phyloP scores from a whole-genome alignment of 1,139 yeast species.

The Hemisphaericaspora xylanilytica region DNA sequence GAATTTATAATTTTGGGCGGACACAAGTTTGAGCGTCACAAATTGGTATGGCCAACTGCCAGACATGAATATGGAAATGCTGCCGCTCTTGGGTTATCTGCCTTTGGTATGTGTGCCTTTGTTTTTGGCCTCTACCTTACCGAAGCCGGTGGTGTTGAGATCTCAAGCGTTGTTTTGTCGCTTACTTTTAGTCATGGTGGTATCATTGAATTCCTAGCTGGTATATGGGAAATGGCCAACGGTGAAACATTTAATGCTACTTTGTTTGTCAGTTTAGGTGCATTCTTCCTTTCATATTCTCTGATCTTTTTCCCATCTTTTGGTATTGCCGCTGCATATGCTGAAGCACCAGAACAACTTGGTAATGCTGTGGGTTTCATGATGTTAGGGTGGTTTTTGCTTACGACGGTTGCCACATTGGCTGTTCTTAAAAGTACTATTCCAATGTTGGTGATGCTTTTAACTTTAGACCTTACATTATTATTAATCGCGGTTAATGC shows the following conservation, averaged over 20 bases:
- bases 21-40: conserved; percentile 30
- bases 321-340: conserved; percentile 30
- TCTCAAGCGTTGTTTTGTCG: conserved; percentile 47
- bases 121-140: conserved; percentile 46
- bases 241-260: conserved; percentile 40
- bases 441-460: conserved; percentile 44
- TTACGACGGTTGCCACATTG: conserved; percentile 31
- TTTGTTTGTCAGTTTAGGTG: conserved; percentile 34
- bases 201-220: conserved; percentile 36
- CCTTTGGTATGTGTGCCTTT: conserved; percentile 41
- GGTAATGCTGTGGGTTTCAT: conserved; percentile 33
- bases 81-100: conserved; percentile 59
- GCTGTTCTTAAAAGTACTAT: conserved; percentile 35
- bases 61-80: conserved; percentile 48
- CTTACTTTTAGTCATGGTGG: conserved; percentile 52
- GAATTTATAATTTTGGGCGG: conserved; percentile 30
- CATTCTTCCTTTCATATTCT: conserved; percentile 40
- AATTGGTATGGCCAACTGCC: not conserved
- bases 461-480: conserved; percentile 48
- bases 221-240: conserved; percentile 43
- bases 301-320: conserved; percentile 30
- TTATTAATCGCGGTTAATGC: conserved; percentile 49
- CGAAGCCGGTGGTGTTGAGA: conserved; percentile 51
- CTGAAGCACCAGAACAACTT: conserved; percentile 24
- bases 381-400: conserved; percentile 37